These are phyloP conservation scores for Geotrichum klebahnii DNA, from an alignment of 1,139 yeast genomes.

Conservation along the genomic window DNA sequence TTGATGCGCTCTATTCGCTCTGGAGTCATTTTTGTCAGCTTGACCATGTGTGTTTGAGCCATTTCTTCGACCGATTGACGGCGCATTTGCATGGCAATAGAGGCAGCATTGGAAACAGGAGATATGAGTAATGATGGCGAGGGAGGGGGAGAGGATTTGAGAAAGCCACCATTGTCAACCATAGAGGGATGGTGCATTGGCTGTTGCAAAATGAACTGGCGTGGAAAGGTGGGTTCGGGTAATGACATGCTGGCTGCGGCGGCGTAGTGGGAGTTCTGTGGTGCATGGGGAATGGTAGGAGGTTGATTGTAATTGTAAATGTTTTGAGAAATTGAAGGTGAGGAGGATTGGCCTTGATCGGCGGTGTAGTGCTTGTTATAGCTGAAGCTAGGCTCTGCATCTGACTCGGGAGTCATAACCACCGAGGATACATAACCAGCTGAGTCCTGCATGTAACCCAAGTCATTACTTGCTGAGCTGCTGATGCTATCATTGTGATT, in stretches of 20 bases:
- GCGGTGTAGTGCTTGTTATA: constrained; percentile 9
- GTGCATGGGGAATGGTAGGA: no score
- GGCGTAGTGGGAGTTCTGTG: no score
- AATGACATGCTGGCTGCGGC: no score
- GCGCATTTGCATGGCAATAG: constrained; percentile 11
- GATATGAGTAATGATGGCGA: constrained; percentile 3
- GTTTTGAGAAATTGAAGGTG: constrained; percentile 11
- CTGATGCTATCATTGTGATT: not conserved
- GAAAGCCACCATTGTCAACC: constrained; percentile 3
- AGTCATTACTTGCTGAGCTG: constrained; percentile 1
- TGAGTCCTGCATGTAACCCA: constrained; percentile 1
- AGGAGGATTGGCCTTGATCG: no score
- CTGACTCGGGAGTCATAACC: constrained; percentile 22
- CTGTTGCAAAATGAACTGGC: constrained; percentile 10
- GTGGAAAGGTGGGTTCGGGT: constrained; percentile 9
- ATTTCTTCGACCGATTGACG: constrained; percentile 16
- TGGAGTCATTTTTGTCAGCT: constrained; percentile 31
- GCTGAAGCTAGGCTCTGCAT: constrained; percentile 19
- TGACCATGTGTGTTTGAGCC: constrained; percentile 21
- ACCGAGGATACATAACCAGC: constrained; percentile 16
- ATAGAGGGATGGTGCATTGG: constrained; percentile 7
- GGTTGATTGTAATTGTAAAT: constrained; percentile 7
- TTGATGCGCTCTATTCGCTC: constrained; percentile 32
- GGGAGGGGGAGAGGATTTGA: constrained; percentile 5
- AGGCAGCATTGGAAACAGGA: constrained; percentile 8